Percentiles rank a stretch among this genome's conserved stretches.
phyloP scores from a whole-genome alignment of 1,284 basidiomycete species.

The Hortiboletus rubellus region DNA sequence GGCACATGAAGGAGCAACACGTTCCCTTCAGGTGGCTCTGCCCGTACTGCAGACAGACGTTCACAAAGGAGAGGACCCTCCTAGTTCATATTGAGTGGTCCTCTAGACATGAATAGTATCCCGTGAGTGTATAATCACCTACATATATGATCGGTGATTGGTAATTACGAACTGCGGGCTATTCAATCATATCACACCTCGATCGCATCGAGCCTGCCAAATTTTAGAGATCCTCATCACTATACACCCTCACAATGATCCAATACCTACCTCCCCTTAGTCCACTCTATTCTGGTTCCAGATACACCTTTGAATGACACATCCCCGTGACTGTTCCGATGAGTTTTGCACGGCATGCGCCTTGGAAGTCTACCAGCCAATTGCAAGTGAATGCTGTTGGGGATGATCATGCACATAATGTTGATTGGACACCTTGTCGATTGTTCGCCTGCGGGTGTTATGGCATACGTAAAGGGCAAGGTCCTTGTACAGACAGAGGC shows the following conservation, averaged over 20 bases:
- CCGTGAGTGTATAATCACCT: slow-evolving; percentile 3
- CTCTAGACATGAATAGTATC: background rate
- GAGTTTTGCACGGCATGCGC: background rate
- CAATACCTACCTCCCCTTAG: background rate
- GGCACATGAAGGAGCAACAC: slow-evolving; percentile 18
- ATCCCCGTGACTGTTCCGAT: too few relatives aligned
- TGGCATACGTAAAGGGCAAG: background rate
- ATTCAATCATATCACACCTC: background rate
- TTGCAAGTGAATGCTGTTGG: background rate
- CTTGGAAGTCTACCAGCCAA: slow-evolving; percentile 15
- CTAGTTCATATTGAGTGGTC: background rate
- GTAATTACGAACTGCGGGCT: background rate
- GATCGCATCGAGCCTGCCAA: background rate
- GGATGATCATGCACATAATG: slow-evolving; percentile 1
- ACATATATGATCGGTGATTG: background rate
- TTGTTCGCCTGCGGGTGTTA: background rate
- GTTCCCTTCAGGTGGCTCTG: slow-evolving; percentile 14
- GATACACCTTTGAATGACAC: background rate
- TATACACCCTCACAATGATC: background rate
- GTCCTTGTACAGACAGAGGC: background rate
- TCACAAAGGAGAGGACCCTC: slow-evolving; percentile 13
- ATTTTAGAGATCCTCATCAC: background rate
- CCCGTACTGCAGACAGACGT: background rate
- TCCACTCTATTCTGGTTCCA: background rate
- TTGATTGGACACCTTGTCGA: background rate